phyloP scores from a whole-genome alignment of 805 yeast genomes.

The Yarrowia sp. region DNA sequence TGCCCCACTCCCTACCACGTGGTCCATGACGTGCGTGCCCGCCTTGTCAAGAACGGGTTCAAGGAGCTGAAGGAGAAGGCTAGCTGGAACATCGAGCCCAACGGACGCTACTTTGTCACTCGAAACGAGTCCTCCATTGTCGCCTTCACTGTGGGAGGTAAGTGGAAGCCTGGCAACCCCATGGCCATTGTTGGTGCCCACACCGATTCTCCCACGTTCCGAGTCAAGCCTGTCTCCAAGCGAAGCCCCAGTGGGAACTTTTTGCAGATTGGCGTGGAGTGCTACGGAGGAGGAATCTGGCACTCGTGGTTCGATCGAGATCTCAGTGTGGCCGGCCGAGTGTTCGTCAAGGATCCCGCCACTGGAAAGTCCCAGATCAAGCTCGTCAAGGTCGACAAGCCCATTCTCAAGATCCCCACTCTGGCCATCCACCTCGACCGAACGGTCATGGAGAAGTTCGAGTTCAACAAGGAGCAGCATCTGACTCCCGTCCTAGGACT shows the following conservation, averaged over 20 bases:
- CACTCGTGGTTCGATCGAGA: slow-evolving; percentile 98
- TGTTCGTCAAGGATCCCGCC: slow-evolving; percentile 55
- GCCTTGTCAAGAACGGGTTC: slow-evolving; percentile 63
- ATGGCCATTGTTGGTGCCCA: slow-evolving; percentile 92
- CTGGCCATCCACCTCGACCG: slow-evolving; percentile 89
- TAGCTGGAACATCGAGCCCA: slow-evolving; percentile 60
- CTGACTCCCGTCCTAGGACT: slow-evolving; percentile 83
- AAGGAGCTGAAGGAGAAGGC: slow-evolving; percentile 67
- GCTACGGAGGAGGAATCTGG: slow-evolving; percentile 95
- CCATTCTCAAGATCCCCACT: slow-evolving; percentile 87
- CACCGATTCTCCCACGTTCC: slow-evolving; percentile 87
- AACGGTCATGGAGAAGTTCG: slow-evolving; percentile 72
- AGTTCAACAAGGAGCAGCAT: slow-evolving; percentile 85
- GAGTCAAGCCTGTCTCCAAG: slow-evolving; percentile 86
- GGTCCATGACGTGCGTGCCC: slow-evolving; percentile 61
- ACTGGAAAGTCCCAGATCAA: slow-evolving; percentile 56
- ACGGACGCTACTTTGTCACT: slow-evolving; percentile 78
- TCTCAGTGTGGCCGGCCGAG: slow-evolving; percentile 87
- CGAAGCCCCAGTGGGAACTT: slow-evolving; percentile 59
- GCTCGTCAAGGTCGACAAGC: slow-evolving; percentile 76
- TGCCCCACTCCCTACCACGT: slow-evolving; percentile 97
- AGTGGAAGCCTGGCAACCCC: slow-evolving; percentile 75
- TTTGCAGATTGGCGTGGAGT: slow-evolving; percentile 87
- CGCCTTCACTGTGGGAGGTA: slow-evolving; percentile 78
- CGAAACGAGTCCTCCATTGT: slow-evolving; percentile 86